Conservation (phyloP, 306 rosid genomes). For the Quercus variabilis region DNA sequence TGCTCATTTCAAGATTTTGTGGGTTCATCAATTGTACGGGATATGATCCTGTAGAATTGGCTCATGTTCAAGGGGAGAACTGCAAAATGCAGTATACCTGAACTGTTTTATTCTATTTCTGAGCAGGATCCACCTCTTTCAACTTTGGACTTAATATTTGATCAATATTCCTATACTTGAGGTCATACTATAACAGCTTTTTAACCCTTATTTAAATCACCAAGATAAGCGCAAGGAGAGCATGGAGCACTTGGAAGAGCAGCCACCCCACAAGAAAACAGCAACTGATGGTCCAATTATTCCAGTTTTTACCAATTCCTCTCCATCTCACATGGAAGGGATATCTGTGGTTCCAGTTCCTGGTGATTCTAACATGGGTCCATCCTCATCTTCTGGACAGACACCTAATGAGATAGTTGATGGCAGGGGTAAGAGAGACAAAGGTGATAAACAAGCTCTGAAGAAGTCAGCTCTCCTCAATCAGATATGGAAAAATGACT, state of each 20-base stretch:
- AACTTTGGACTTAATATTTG: not conserved
- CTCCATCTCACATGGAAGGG: conserved; percentile 24
- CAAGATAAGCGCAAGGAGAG: conserved; percentile 35
- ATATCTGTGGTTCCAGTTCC: conserved; percentile 9
- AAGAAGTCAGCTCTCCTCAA: conserved; percentile 50
- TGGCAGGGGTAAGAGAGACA: conserved; percentile 14
- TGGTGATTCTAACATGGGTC: conserved; percentile 14
- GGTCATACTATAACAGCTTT: not conserved
- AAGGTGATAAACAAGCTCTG: conserved; percentile 20
- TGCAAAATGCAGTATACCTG: no score
- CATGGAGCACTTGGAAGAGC: conserved; percentile 21
- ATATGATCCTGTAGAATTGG: no score
- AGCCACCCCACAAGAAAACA: conserved; percentile 32
- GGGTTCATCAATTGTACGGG: no score
- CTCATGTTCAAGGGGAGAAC: no score
- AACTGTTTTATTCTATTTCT: not conserved
- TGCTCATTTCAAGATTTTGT: no score
- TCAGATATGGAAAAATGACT: conserved; percentile 74
- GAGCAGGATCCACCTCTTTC: not conserved
- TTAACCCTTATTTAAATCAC: not conserved
- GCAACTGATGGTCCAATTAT: conserved; percentile 28
- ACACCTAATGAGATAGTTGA: conserved; percentile 2
- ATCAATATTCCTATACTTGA: not conserved
- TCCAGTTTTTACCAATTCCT: conserved; percentile 1
- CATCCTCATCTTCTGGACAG: conserved; percentile 16